Base-by-base conservation (phyloP, 176 grass and related monocot species). In the Poa pratensis region DNA sequence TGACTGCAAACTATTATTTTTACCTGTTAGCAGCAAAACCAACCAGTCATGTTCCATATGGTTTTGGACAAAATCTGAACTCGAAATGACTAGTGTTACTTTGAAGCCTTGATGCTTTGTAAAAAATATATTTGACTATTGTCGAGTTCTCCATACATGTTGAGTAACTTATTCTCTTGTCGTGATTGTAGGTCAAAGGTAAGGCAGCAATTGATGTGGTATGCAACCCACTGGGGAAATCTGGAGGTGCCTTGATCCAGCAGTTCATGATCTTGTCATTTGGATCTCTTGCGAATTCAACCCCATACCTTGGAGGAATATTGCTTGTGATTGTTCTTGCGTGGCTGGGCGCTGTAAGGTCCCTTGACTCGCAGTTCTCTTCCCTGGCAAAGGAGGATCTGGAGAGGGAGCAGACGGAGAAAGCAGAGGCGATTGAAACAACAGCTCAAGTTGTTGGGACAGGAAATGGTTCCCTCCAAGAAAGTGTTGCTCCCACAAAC, bases 241-340 rank as follows among this genome's bases (percentile, higher is more conserved):
- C 96, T 51, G 96, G 96, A 76, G 96, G 96, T n/a, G 93, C 96
- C 16, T 77, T 99, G 86, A 99, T 99, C 86, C 96, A 99, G 82
- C 96, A 99, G 37, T 99, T 99, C 79, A 99, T 99, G 96, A 99
- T 99, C 79, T 51, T 99, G 19, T 91, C 96, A 40, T 99, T 99
- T 17, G 96, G 96, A 22, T 99, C 96, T 60, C 93, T 99, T 35
- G 91, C 96, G 0, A 94, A 92, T 62, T 99, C 96, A 59, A 99
- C 96, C 5, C 96, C 93, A 2, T 96, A 99, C 90, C 90, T 99
- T 24, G 93, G 96, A 82, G 96, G 96, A 82, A 99, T 99, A 82
- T 88, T 99, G 32, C 88, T 99, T 24, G 88, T 92, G 23, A 99
- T 99, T 79, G 96, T 99, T 80, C 79, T 99, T 18, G 81, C 91